Evolutionary conservation across 148 eudicot genomes (phyloP), one percentile per base, ranked within the genome.

Genomic region (Camellia granthamiana): DNA sequence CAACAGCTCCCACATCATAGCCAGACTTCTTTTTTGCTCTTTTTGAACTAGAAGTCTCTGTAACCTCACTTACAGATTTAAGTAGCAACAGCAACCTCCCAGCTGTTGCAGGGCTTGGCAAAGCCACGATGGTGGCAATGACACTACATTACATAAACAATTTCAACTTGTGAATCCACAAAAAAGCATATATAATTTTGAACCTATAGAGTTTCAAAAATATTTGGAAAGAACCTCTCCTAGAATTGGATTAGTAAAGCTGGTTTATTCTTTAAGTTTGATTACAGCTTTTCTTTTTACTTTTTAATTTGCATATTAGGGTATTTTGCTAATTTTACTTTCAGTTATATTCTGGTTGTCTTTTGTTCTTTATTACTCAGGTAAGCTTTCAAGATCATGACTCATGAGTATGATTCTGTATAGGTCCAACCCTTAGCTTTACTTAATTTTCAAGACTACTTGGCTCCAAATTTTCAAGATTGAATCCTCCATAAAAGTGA

Each of bases 21-120:
- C 86, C 79, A 49, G 92, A 89, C 75, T 81, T 91, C 87, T 78
- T 93, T 83, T 89, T 96, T 21, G 91, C 91, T 83, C 90, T 88
- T 86, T 92, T 96, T 71, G 92, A 86, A 79, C 88, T 93, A 18
- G 95, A 91, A 77, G 89, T 87, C 79, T 87, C 97, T 68, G 82
- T 52, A 79, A 75, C 81, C 74, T 84, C 93, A 81, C 89, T 87
- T 44, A 85, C 54, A 62, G 95, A 93, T 78, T 96, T 92, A 80
- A 90, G 95, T 18, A 91, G 89, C 84, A 96, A 78, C 66, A 96
- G 81, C 86, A 94, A 81, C 79, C 98, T 90, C 78, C 94, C 95
- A 77, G 88, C 78, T 74, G 94, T 90, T 70, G 87, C 84, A 72
- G 94, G 84, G 85, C 86, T 85, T 55, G 98, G 98, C 83, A 96